Conservation (phyloP, 257 asterid genomes). For the Rubia yunnanensis region DNA sequence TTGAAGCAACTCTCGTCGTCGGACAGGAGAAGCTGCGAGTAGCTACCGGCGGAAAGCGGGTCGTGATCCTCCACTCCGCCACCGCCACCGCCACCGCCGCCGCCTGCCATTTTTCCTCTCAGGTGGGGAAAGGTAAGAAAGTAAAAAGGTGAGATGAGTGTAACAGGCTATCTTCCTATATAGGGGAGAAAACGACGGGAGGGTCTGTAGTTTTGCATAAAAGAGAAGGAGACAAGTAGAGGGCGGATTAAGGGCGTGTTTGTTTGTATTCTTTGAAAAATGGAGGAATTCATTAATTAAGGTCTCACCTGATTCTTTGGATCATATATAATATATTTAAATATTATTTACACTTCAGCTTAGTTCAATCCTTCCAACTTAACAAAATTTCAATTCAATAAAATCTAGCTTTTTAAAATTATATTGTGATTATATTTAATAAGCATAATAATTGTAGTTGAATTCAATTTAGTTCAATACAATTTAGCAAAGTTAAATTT, state of each 20-base stretch:
- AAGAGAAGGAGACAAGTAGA: slow-evolving; percentile 12
- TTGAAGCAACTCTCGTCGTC: slow-evolving; percentile 28
- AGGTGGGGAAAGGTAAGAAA: neutral
- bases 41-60: slow-evolving; percentile 38
- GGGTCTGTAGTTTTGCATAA: slow-evolving; percentile 17
- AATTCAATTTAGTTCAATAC: neutral
- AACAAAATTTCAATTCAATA: no score
- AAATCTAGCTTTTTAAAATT: no score
- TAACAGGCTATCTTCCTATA: neutral
- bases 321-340: no score
- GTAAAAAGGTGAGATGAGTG: neutral
- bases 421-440: no score
- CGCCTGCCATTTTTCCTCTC: slow-evolving; percentile 31
- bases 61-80: slow-evolving; percentile 29
- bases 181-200: slow-evolving; percentile 36
- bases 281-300: neutral
- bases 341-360: no score
- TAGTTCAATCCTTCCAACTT: no score
- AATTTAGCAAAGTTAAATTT: neutral
- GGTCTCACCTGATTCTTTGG: neutral
- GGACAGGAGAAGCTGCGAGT: slow-evolving; percentile 55
- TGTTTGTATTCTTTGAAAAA: slow-evolving; percentile 8
- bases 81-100: slow-evolving; percentile 11
- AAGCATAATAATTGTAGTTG: no score
- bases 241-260: slow-evolving; percentile 4